phyloP scores from a whole-genome alignment of 495 filamentous ascomycete genomes.

The Talaromyces wortmannii region DNA sequence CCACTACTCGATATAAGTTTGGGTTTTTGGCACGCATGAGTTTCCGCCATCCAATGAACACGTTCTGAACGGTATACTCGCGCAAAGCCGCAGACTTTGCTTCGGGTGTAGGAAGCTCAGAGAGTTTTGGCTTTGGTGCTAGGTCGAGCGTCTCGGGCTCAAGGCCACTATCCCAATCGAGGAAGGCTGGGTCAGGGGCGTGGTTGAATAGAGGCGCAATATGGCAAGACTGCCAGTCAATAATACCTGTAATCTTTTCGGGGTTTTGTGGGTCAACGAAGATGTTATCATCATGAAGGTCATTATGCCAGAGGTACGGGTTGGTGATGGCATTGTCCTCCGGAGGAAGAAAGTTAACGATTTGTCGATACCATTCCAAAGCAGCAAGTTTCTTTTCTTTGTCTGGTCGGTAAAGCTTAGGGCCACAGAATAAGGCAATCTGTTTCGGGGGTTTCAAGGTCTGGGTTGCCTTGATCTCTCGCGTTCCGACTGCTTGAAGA shows the following conservation, averaged over 20 bases:
- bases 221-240: conserved; percentile 31
- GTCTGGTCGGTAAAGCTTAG: conserved; percentile 24
- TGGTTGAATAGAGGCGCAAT: conserved; percentile 30
- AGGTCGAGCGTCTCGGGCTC: conserved; percentile 23
- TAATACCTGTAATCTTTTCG: conserved; percentile 25
- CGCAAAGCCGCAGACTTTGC: conserved; percentile 12
- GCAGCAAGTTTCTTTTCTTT: conserved; percentile 20
- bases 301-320: conserved; percentile 30
- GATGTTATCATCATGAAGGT: conserved; percentile 34
- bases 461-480: conserved; percentile 20
- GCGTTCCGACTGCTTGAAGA: conserved; percentile 16
- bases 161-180: conserved; percentile 20
- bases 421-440: conserved; percentile 24
- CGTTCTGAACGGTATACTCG: conserved; percentile 17
- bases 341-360: conserved; percentile 20
- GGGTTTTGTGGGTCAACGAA: conserved; percentile 27
- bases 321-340: conserved; percentile 16
- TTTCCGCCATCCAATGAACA: conserved; percentile 27
- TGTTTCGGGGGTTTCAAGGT: conserved; percentile 15
- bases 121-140: conserved; percentile 12
- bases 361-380: conserved; percentile 17
- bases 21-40: conserved; percentile 24
- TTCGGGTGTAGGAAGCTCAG: conserved; percentile 13
- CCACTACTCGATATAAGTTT: conserved; percentile 17
- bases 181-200: conserved; percentile 20